Evolutionary conservation across 192 early-diverging fungal genomes (phyloP), one percentile per base, ranked within the genome.

Genomic region (Coemansia umbellata): DNA sequence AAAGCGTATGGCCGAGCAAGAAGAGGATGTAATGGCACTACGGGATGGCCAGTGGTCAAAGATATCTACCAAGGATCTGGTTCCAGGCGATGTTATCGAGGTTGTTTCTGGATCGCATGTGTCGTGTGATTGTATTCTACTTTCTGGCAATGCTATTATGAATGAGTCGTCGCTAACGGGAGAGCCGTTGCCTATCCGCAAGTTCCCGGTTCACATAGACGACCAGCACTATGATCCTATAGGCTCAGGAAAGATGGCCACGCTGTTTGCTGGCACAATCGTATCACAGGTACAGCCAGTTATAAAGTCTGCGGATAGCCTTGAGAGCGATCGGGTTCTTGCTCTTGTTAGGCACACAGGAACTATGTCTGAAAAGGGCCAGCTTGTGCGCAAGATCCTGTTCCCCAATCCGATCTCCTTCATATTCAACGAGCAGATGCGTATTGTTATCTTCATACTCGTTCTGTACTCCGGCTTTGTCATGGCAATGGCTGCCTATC

Each of bases 171-270:
- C 81, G 33, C 68, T 91, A 41, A 91, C 89, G 2, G 89, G 85
- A 36, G 89, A 91, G 78, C 86, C 89, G 9, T 70, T 85, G 50
- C 89, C 89, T 1, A 81, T 91, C 19, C 80, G 85, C 49, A 91
- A 91, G 69, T 80, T 87, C 41, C 58, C 87, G n/a, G 63, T 87
- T 22, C 79, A 79, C 44, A 59, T 81, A 35, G 85, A 88, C 31
- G 66, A 72, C 45, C 43, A 47, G 4, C 18, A 56, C 0, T 81
- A 79, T 43, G 63, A 76, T 21, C n/a, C 31, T 3, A 26, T 47
- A n/a, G 50, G 61, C 4, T 67, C 78, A 13, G 56, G 71, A 40
- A 87, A 87, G 54, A 49, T 57, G 39, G 83, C 84, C 51, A 81
- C 82, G 24, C 64, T 91, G 8, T 85, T 82, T 63, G 86, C 85